Evolutionary conservation across 768 basidiomycete genomes (phyloP).

Genomic region (Kwoniella sp.): DNA sequence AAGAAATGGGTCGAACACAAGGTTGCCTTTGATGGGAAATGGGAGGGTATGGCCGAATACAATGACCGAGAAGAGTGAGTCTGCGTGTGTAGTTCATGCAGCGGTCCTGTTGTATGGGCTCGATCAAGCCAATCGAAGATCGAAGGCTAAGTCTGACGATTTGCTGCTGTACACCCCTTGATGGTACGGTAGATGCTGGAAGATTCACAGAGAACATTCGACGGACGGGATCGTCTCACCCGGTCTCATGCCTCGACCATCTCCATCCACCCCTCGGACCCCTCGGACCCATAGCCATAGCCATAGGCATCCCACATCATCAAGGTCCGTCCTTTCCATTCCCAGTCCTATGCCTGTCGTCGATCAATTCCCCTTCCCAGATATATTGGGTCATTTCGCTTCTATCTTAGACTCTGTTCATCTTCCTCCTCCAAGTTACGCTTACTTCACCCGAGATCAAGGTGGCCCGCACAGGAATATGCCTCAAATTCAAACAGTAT

Average conservation of each 20-base stretch:
- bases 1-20: conserved; percentile 20
- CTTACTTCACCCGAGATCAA: background rate
- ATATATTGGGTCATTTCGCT: conserved; percentile 1
- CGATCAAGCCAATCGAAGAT: too few relatives aligned
- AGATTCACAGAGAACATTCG: conserved; percentile 9
- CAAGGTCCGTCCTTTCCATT: background rate
- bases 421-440: background rate
- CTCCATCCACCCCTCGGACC: background rate
- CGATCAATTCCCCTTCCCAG: background rate
- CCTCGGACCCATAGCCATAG: background rate
- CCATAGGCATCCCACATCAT: background rate
- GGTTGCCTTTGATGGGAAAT: conserved; percentile 11
- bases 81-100: background rate
- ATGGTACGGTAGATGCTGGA: conserved; percentile 5
- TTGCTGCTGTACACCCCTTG: background rate
- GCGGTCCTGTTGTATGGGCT: background rate
- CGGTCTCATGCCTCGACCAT: background rate
- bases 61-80: conserved; percentile 25
- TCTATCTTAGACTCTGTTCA: background rate
- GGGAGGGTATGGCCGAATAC: conserved; percentile 18
- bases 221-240: conserved; percentile 6
- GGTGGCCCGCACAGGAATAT: background rate
- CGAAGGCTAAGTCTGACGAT: too few relatives aligned
- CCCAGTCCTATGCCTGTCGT: too few relatives aligned
- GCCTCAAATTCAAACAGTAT: background rate